Conservation (phyloP, 257 asterid genomes). For the Nicotiana noctiflora region DNA sequence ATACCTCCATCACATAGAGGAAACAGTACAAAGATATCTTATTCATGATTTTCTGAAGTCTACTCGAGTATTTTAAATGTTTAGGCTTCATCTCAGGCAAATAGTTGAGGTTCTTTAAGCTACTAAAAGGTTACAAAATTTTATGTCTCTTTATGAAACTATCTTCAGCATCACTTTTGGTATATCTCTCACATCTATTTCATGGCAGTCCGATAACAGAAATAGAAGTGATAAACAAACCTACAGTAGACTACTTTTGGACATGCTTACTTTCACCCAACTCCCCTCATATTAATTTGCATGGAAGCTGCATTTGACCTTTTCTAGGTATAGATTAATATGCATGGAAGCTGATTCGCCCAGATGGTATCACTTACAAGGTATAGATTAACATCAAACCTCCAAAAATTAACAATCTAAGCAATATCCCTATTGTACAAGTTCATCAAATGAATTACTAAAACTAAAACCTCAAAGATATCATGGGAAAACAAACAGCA, state of each 20-base stretch:
- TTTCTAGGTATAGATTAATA: not conserved
- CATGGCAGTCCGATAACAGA: not conserved
- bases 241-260: not conserved
- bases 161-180: not conserved
- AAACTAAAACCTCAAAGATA: not conserved
- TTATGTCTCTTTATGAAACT: not conserved
- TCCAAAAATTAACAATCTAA: not conserved
- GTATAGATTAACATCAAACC: not conserved
- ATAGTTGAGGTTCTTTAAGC: not conserved
- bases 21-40: not conserved
- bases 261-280: not conserved
- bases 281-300: too few species aligned
- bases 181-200: not conserved
- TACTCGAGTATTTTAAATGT: not conserved
- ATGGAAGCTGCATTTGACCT: not conserved
- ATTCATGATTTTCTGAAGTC: not conserved
- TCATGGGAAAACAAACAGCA: not conserved
- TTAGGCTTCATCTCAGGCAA: not conserved
- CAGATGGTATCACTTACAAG: not conserved
- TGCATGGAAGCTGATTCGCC: not conserved
- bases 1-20: not conserved
- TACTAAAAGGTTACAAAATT: not conserved
- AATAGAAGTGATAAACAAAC: not conserved
- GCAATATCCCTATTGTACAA: not conserved
- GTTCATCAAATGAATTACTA: not conserved